Conservation (phyloP, 805 yeast genomes). For the Ogataea henricii region DNA sequence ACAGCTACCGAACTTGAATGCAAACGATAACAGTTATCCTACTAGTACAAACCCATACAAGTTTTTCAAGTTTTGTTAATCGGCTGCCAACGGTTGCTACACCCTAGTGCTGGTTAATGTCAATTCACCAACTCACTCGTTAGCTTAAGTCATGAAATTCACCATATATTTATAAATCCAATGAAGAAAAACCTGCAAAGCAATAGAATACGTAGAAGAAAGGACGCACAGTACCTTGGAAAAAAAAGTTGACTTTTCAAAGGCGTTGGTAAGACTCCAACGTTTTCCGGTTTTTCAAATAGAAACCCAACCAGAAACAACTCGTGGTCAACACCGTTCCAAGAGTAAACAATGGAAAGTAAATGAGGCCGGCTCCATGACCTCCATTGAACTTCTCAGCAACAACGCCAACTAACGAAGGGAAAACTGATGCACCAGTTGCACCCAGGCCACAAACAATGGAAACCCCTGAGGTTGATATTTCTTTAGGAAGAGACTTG, state of each 20-base stretch:
- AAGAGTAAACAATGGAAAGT: conserved; percentile 32
- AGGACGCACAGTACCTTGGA: too few relatives aligned
- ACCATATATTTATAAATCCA: too few relatives aligned
- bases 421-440: conserved; percentile 77
- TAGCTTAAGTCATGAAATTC: too few relatives aligned
- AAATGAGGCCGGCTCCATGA: conserved; percentile 35
- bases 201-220: too few relatives aligned
- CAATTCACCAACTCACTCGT: neutral
- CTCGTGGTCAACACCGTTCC: conserved; percentile 27
- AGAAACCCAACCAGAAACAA: conserved; percentile 32
- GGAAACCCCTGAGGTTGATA: conserved; percentile 70
- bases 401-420: conserved; percentile 60
- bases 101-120: neutral
- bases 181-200: neutral
- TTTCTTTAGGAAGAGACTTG: conserved; percentile 58
- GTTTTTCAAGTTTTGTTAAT: conserved; percentile 14
- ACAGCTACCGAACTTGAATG: conserved; percentile 13
- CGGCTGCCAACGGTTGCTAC: too few relatives aligned
- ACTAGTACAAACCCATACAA: conserved; percentile 15
- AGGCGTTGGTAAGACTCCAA: conserved; percentile 18
- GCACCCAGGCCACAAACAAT: conserved; percentile 80
- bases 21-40: conserved; percentile 14
- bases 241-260: neutral
- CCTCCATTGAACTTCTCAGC: conserved; percentile 34
- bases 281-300: conserved; percentile 16